Evolutionary conservation across 2,329 filamentous ascomycete genomes (phyloP).

Genomic region (Trichoderma sp.): DNA sequence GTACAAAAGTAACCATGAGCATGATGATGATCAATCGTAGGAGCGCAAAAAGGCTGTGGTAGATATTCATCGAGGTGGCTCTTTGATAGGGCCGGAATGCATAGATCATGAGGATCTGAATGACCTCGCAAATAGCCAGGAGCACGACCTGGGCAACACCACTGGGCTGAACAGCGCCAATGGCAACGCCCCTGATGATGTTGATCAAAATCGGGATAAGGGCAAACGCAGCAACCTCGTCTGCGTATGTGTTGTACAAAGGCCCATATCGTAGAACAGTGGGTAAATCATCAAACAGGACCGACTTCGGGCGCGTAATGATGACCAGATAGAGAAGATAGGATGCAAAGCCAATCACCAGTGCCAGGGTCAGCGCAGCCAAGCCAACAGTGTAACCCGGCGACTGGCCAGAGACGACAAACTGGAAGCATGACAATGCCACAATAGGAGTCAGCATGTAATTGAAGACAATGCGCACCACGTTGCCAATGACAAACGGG

Average conservation of each 20-base stretch:
- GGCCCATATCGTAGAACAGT: constrained; percentile 89
- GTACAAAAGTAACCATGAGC: constrained; percentile 80
- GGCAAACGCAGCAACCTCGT: constrained; percentile 88
- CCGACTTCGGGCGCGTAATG: constrained; percentile 76
- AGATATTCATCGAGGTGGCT: constrained; percentile 95
- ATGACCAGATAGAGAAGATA: constrained; percentile 84
- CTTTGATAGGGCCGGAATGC: constrained; percentile 89
- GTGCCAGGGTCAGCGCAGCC: constrained; percentile 71
- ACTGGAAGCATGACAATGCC: constrained; percentile 84
- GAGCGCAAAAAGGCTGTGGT: constrained; percentile 81
- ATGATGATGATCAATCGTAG: constrained; percentile 76
- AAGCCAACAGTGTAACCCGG: constrained; percentile 71
- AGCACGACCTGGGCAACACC: constrained; percentile 92
- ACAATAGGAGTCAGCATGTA: constrained; percentile 89
- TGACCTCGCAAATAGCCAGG: constrained; percentile 90
- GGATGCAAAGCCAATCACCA: constrained; percentile 70
- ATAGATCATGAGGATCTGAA: constrained; percentile 81
- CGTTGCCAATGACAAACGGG: constrained; percentile 78
- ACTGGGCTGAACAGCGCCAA: constrained; percentile 89
- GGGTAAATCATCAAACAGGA: constrained; percentile 89
- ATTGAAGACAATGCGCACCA: constrained; percentile 86
- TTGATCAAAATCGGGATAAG: constrained; percentile 83
- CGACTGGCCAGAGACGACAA: constrained; percentile 72
- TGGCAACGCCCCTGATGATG: constrained; percentile 81
- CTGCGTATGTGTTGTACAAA: constrained; percentile 95